A percentile compares a stretch with the other conserved stretches of the same genome.
Conservation (phyloP, 2,329 filamentous ascomycete species). For the Calonectria hongkongensis region DNA sequence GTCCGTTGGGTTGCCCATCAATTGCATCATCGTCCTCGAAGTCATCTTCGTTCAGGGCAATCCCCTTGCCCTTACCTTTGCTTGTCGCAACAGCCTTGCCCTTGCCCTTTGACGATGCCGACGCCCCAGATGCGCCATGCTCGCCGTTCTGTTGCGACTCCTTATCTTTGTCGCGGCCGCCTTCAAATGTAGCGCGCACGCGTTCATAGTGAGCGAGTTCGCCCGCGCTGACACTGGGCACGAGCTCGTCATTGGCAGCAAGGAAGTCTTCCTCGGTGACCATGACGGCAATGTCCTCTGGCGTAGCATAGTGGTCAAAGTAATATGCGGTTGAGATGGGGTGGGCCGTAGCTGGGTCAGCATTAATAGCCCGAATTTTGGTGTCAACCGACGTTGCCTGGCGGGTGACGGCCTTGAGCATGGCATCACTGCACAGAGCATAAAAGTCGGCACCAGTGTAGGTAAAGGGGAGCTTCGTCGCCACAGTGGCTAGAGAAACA, state of each 20-base stretch:
- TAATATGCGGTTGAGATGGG: constrained; percentile 91
- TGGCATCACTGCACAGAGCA: constrained; percentile 96
- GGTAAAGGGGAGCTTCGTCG: constrained; percentile 89
- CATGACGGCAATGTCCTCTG: constrained; percentile 89
- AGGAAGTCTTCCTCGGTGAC: constrained; percentile 93
- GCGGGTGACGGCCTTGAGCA: constrained; percentile 98
- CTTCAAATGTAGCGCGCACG: constrained; percentile 89
- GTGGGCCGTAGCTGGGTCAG: constrained; percentile 59
- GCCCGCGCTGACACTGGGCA: constrained; percentile 94
- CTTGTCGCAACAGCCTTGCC: constrained; percentile 55
- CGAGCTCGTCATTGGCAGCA: constrained; percentile 86
- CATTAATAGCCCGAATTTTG: constrained; percentile 84
- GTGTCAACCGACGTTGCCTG: constrained; percentile 89
- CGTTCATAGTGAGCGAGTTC: constrained; percentile 93
- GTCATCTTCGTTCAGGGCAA: constrained; percentile 58
- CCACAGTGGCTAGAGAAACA: constrained; percentile 84
- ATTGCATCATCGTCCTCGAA: constrained; percentile 58
- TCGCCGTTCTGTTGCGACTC: constrained; percentile 59
- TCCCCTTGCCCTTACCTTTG: constrained; percentile 60
- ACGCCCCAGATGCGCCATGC: constrained; percentile 53
- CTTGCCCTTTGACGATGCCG: constrained; percentile 58
- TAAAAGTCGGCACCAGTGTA: constrained; percentile 99
- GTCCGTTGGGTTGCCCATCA: constrained; percentile 57
- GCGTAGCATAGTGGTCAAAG: constrained; percentile 92
- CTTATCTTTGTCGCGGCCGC: constrained; percentile 61